Evolutionary conservation across 495 filamentous ascomycete species (phyloP).

Genomic region (Neurospora tetraspora): DNA sequence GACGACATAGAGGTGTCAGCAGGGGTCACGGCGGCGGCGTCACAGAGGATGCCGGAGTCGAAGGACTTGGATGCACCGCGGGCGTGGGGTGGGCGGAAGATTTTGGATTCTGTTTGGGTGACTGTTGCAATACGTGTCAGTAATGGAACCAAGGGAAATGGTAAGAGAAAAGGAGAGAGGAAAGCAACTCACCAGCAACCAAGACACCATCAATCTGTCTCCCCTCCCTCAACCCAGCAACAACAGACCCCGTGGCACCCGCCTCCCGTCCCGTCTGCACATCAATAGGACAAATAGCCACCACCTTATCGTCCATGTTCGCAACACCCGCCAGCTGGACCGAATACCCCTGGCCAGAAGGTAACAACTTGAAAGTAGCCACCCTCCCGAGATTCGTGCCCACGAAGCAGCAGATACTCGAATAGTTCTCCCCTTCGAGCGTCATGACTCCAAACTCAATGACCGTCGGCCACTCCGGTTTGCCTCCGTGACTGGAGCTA

Average conservation of each 20-base stretch:
- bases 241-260: conserved; percentile 58
- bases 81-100: conserved; percentile 73
- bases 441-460: conserved; percentile 93
- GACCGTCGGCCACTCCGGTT: conserved; percentile 61
- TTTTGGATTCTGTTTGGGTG: conserved; percentile 61
- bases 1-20: conserved; percentile 61
- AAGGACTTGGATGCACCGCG: conserved; percentile 87
- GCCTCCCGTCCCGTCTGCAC: conserved; percentile 67
- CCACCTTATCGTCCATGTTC: conserved; percentile 57
- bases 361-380: conserved; percentile 82
- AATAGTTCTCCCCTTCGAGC: conserved; percentile 85
- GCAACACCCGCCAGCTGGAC: conserved; percentile 59
- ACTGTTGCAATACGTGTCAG: conserved; percentile 30
- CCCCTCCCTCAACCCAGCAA: conserved; percentile 64
- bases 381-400: conserved; percentile 78
- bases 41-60: conserved; percentile 63
- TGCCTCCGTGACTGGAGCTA: conserved; percentile 31
- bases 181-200: conserved; percentile 36
- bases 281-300: conserved; percentile 68
- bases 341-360: conserved; percentile 59
- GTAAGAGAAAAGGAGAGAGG: background rate
- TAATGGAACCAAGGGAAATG: background rate
- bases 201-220: conserved; percentile 58
- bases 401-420: conserved; percentile 84
- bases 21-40: conserved; percentile 66